Evolutionary conservation across 225 moss, liverwort and hornwort genomes (phyloP).

Genomic region (Antitrichia curtipendula): DNA sequence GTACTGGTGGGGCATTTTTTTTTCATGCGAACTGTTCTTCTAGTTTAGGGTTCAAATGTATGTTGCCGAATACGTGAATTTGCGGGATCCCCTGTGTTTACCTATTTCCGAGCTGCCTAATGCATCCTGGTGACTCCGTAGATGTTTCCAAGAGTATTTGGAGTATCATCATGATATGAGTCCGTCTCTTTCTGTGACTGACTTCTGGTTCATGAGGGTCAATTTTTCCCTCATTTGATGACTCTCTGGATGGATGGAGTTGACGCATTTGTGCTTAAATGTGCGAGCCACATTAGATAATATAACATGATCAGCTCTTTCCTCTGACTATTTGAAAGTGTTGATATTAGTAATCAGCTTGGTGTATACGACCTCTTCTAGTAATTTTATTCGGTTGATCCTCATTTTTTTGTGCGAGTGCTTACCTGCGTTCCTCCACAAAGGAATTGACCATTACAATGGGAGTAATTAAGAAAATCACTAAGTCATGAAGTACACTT

Average conservation of each 20-base stretch:
- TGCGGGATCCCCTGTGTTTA: background rate
- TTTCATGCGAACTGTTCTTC: no score
- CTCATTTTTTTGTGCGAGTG: background rate
- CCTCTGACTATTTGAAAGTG: background rate
- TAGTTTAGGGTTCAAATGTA: background rate
- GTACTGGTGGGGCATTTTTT: background rate
- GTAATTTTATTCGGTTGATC: background rate
- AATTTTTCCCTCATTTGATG: background rate
- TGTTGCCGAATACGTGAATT: background rate
- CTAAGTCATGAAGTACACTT: no score
- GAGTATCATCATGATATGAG: background rate
- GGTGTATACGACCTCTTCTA: background rate
- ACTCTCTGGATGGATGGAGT: background rate
- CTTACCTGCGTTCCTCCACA: background rate
- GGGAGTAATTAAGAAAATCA: no score
- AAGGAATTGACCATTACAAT: background rate
- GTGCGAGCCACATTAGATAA: background rate
- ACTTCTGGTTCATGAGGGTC: background rate
- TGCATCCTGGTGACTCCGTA: background rate
- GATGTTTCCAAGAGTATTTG: background rate
- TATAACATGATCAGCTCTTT: background rate
- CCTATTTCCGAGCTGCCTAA: background rate
- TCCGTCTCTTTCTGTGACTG: background rate
- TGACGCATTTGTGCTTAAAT: background rate
- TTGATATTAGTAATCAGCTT: background rate